Conservation (phyloP, 257 asterid genomes). For the Solanum boliviense region DNA sequence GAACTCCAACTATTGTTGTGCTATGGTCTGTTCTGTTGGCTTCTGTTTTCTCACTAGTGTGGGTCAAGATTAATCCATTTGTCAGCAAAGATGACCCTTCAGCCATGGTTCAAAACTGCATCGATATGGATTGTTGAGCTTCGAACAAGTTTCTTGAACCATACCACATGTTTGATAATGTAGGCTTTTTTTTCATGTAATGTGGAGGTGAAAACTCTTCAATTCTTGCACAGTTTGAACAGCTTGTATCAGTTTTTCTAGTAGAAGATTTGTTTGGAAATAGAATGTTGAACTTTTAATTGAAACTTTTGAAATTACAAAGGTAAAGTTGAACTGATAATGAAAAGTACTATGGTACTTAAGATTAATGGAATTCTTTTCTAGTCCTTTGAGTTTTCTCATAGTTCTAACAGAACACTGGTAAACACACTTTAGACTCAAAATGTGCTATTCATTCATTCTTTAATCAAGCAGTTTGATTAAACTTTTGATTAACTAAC, state of each 20-base stretch:
- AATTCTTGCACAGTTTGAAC: neutral
- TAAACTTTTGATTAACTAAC: neutral
- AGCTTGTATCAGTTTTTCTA: neutral
- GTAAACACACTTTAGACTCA: neutral
- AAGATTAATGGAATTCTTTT: neutral
- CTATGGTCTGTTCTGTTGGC: slow-evolving; percentile 93
- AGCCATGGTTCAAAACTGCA: slow-evolving; percentile 49
- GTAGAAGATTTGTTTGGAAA: neutral
- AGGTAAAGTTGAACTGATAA: neutral
- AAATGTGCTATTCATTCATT: neutral
- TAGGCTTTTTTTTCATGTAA: neutral
- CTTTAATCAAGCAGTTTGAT: neutral
- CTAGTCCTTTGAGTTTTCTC: neutral
- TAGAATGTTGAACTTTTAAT: neutral
- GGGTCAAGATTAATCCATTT: slow-evolving; percentile 94
- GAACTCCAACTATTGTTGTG: slow-evolving; percentile 85
- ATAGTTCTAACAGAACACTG: neutral
- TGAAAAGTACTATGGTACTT: neutral
- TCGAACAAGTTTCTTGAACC: neutral
- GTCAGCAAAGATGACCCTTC: slow-evolving; percentile 42
- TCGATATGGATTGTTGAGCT: slow-evolving; percentile 73
- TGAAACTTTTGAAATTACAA: neutral
- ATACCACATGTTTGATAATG: neutral
- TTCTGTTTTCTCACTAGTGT: slow-evolving; percentile 86
- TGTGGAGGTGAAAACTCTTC: neutral